Evolutionary conservation across 75 land plant species (phyloP), one percentile per base, ranked within the genome.

Genomic region (Pinus taeda): DNA sequence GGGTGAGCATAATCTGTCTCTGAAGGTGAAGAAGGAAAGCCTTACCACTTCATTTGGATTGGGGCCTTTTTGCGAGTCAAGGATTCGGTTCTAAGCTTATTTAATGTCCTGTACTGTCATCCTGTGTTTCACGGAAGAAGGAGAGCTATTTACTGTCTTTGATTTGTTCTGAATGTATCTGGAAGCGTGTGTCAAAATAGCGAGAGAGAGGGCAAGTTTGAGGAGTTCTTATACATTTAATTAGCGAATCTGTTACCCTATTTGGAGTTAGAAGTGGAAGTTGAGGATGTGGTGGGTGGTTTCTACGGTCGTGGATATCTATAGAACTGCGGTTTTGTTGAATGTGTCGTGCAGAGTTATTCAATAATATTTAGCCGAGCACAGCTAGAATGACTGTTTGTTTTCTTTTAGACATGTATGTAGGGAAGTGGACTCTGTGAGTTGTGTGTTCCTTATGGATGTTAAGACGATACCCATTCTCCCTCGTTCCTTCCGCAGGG

Each of bases 311-410:
- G 72, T 69, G 72, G 72, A 69, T 37, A 69, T 69, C 53, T 69
- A 69, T 12, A 69, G 72, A 69, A 69, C 49, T 18, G 72, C 72
- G 49, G 72, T 69, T 39, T 69, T 69, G 22, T 37, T 69, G 72
- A 69, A 69, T 69, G 72, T 69, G 26, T 69, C 42, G 49, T 69
- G 72, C 49, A 69, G 72, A 69, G 72, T 69, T 39, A 69, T 69
- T 42, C 72, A 39, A 45, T 69, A 69, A n/a, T 7, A 49, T 9
- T 49, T 49, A 9, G 55, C 55, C 55, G 55, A 9, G 55, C 55
- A 49, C 55, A 9, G 72, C 49, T 15, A 39, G 53, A 39, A n/a
- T n/a, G n/a, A 2, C 72, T 13, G 55, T 15, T 69, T 69, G 11
- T 45, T 69, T 36, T 69, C 42, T 69, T 69, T 6, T 20, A 3